Conservation (phyloP, 1,139 yeast species). For the Keqinozyma sinolaborantium region DNA sequence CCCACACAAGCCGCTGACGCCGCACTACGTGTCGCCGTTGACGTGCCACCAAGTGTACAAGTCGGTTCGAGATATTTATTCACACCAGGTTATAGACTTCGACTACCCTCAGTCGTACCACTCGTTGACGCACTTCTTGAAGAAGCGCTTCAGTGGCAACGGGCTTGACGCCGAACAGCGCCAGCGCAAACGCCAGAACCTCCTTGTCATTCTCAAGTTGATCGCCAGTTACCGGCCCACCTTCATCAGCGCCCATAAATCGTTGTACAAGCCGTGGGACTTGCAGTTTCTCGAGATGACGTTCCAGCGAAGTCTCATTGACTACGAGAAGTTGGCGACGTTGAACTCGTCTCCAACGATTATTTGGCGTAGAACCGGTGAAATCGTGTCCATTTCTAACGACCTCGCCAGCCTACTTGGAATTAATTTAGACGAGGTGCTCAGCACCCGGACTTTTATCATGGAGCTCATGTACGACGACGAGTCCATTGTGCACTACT, state of each 20-base stretch:
- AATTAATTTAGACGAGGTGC: slow-evolving; percentile 41
- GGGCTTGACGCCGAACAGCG: slow-evolving; percentile 26
- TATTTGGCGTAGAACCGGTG: slow-evolving; percentile 78
- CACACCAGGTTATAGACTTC: slow-evolving; percentile 52
- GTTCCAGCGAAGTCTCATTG: slow-evolving; percentile 64
- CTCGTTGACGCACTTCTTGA: slow-evolving; percentile 53
- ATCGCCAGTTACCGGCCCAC: slow-evolving; percentile 73
- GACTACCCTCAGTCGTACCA: slow-evolving; percentile 69
- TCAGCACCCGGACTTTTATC: slow-evolving; percentile 51
- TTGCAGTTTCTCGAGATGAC: slow-evolving; percentile 63
- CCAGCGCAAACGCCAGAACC: slow-evolving; percentile 36
- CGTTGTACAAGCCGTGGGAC: slow-evolving; percentile 60
- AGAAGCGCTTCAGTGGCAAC: slow-evolving; percentile 48
- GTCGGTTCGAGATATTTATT: slow-evolving; percentile 62
- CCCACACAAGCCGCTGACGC: slow-evolving; percentile 3
- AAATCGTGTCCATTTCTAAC: slow-evolving; percentile 66
- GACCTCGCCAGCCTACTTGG: slow-evolving; percentile 67
- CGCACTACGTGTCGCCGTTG: slow-evolving; percentile 49
- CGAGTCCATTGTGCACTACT: slow-evolving; percentile 42
- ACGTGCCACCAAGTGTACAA: slow-evolving; percentile 58
- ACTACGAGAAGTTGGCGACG: slow-evolving; percentile 59
- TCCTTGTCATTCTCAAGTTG: slow-evolving; percentile 57
- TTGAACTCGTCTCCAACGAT: slow-evolving; percentile 64
- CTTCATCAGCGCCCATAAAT: slow-evolving; percentile 69
- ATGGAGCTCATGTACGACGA: slow-evolving; percentile 50